Percentiles rank a stretch among this genome's conserved stretches.
These are phyloP conservation scores for Rhodotorula sp. DNA, from an alignment of 1,284 basidiomycete genomes.

Conservation along the genomic window DNA sequence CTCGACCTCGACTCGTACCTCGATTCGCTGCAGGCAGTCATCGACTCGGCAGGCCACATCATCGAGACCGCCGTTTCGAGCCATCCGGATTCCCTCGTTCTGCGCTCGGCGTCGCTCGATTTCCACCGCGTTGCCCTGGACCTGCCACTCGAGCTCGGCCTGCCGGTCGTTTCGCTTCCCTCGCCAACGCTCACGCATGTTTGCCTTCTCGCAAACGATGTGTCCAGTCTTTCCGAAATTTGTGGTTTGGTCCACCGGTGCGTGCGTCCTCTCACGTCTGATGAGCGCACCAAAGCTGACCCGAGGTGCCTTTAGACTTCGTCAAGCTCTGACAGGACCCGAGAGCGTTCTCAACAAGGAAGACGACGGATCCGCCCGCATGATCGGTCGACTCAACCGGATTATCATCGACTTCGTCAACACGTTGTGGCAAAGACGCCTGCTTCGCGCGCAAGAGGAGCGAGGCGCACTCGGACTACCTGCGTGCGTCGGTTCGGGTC, in stretches of 20 bases:
- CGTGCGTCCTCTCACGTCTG: neutral
- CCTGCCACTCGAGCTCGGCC: conserved; percentile 16
- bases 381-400: conserved; percentile 17
- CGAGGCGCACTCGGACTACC: conserved; percentile 7
- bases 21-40: conserved; percentile 5
- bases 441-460: neutral
- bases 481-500: neutral
- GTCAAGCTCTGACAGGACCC: conserved; percentile 23
- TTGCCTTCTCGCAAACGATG: conserved; percentile 15
- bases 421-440: conserved; percentile 18
- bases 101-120: conserved; percentile 13
- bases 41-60: neutral
- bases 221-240: conserved; percentile 12
- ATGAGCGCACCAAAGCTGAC: no score
- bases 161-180: conserved; percentile 19
- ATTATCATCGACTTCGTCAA: conserved; percentile 20
- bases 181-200: conserved; percentile 9
- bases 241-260: conserved; percentile 18
- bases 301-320: conserved; percentile 10
- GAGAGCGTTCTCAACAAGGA: conserved; percentile 9
- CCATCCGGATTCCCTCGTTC: conserved; percentile 3
- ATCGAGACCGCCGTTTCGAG: conserved; percentile 7
- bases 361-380: neutral
- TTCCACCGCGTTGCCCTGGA: conserved; percentile 17
- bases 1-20: conserved; percentile 11